Percentiles rank a stretch among this genome's conserved stretches.
These are phyloP conservation scores for Omphalea diandra DNA, from an alignment of 441 rosid genomes.

Conservation along the genomic window DNA sequence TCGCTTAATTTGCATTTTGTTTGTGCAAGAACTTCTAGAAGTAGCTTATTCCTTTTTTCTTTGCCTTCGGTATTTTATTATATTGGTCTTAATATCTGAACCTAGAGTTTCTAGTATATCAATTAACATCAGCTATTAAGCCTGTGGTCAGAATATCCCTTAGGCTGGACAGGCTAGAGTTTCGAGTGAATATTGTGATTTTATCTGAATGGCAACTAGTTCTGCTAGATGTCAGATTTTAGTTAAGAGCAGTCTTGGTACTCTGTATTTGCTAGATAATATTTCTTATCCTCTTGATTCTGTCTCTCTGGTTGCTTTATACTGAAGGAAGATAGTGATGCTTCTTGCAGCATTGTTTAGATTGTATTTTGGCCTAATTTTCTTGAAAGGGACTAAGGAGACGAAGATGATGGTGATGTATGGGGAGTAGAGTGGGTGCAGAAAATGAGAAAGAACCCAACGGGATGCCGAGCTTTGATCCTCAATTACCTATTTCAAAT, in stretches of 20 bases:
- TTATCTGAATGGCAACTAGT: not conserved
- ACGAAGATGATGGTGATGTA: slow-evolving; percentile 26
- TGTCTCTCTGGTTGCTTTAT: slow-evolving; percentile 12
- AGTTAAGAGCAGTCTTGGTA: not conserved
- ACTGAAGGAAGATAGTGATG: slow-evolving; percentile 14
- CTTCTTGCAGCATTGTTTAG: slow-evolving; percentile 22
- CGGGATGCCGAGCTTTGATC: slow-evolving; percentile 50
- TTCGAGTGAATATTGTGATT: not conserved
- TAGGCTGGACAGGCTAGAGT: not conserved
- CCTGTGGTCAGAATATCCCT: not conserved
- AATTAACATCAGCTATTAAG: not conserved
- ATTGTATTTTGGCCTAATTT: slow-evolving; percentile 16
- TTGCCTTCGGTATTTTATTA: not conserved
- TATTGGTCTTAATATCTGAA: not conserved
- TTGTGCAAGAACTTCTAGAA: not conserved
- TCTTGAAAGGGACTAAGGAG: slow-evolving; percentile 22
- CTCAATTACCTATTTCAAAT: slow-evolving; percentile 32
- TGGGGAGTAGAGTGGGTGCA: slow-evolving; percentile 29
- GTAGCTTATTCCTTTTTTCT: not conserved
- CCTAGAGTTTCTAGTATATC: slow-evolving; percentile 3
- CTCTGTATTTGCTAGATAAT: slow-evolving; percentile 8
- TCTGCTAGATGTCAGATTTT: not conserved
- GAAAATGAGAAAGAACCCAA: slow-evolving; percentile 40
- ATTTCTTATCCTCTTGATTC: not conserved
- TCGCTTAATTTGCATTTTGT: not conserved